These are phyloP conservation scores for Aspergillus novoparasiticus DNA, from an alignment of 2,329 filamentous ascomycete species.

Conservation along the genomic window DNA sequence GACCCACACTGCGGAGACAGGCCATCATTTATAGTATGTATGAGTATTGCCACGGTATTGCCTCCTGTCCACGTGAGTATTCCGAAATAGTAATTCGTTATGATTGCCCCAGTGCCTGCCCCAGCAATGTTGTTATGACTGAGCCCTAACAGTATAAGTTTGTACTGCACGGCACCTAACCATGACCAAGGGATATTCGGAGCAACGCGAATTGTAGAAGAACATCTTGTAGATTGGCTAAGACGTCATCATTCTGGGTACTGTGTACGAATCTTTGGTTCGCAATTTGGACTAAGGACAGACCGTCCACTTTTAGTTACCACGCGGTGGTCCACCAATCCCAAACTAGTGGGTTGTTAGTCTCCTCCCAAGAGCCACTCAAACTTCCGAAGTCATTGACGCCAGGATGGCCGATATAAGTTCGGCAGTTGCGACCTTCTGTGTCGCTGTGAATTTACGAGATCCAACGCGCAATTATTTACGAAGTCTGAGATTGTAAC, in stretches of 20 bases:
- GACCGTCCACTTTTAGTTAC: neutral
- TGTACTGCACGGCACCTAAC: neutral
- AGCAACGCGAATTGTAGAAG: neutral
- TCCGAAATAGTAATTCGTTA: neutral
- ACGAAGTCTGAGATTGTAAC: neutral
- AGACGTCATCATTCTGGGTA: neutral
- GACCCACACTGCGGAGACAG: neutral
- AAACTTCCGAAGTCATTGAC: too few species aligned
- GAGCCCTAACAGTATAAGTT: neutral
- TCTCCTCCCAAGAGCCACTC: too few species aligned
- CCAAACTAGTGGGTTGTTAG: neutral
- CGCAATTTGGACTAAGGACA: neutral
- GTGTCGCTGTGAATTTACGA: neutral
- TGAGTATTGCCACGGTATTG: neutral
- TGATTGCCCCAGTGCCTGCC: neutral
- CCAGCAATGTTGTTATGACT: neutral
- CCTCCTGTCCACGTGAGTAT: neutral
- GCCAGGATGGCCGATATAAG: neutral
- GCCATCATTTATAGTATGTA: too few species aligned
- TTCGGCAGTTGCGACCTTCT: neutral
- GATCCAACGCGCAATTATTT: neutral
- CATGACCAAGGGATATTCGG: neutral
- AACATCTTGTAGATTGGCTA: neutral
- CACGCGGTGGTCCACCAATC: neutral
- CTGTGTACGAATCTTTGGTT: neutral